Evolutionary conservation across 2,329 filamentous ascomycete genomes (phyloP).

Genomic region (Sclerotinia nivalis): DNA sequence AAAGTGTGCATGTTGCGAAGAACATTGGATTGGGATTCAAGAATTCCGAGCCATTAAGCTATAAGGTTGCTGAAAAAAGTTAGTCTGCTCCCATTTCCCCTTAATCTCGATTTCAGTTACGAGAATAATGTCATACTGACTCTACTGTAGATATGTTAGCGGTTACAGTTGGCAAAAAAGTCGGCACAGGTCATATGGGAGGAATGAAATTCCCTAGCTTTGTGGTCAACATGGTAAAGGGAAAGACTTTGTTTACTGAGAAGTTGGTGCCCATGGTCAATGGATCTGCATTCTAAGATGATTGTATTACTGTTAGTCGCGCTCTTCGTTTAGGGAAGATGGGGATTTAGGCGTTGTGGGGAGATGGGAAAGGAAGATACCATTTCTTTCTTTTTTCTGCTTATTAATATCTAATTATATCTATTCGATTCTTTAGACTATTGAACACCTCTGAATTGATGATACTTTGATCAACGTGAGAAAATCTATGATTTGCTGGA

Average conservation of each 20-base stretch:
- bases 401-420: background rate
- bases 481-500: background rate
- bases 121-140: background rate
- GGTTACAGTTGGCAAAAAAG: conserved; percentile 46
- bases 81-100: conserved; percentile 15
- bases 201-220: conserved; percentile 36
- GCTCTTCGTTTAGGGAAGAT: background rate
- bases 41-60: conserved; percentile 28
- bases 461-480: background rate
- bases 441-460: background rate
- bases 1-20: conserved; percentile 35
- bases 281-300: conserved; percentile 29
- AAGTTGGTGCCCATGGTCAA: conserved; percentile 30
- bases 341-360: background rate
- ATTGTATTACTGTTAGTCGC: background rate
- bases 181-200: conserved; percentile 39
- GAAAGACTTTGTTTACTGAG: conserved; percentile 37
- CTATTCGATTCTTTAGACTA: background rate
- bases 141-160: conserved; percentile 27
- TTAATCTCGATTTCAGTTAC: background rate
- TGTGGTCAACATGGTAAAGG: conserved; percentile 32
- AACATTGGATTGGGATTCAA: conserved; percentile 31
- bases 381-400: background rate
- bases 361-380: background rate
- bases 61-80: conserved; percentile 27